Percentiles rank a stretch among this genome's conserved stretches.
Evolutionary conservation across 116 monocot genomes (phyloP).

Genomic region (Posidonia oceanica): DNA sequence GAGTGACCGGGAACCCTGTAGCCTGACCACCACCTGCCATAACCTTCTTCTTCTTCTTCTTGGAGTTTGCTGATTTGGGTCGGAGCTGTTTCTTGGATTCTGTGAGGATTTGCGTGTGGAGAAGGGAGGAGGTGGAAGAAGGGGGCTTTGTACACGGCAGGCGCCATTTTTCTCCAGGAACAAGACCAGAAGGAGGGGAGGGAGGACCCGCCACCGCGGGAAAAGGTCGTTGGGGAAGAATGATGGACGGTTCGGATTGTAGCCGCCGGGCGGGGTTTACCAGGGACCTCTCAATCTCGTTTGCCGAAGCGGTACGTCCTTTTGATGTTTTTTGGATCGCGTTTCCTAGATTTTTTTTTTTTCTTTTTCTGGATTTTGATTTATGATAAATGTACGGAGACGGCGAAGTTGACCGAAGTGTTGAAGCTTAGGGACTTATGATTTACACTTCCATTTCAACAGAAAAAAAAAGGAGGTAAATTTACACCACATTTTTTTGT

Average conservation of each 20-base stretch:
- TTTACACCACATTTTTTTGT: too few species aligned
- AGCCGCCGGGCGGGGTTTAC: neutral
- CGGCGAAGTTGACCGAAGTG: too few species aligned
- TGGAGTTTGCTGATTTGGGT: neutral
- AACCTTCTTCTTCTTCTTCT: neutral
- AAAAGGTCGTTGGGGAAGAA: neutral
- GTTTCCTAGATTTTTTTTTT: too few species aligned
- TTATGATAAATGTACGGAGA: too few species aligned
- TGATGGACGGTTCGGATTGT: constrained; percentile 7
- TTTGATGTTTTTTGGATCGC: too few species aligned
- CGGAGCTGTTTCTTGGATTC: neutral
- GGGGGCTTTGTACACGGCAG: neutral
- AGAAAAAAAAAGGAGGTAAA: too few species aligned
- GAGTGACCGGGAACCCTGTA: constrained; percentile 4
- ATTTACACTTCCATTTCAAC: too few species aligned
- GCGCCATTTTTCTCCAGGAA: constrained; percentile 1
- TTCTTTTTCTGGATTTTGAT: too few species aligned
- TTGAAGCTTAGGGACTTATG: too few species aligned
- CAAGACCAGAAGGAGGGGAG: neutral
- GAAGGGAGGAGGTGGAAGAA: neutral
- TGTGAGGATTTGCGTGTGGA: neutral
- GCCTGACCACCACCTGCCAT: constrained; percentile 6
- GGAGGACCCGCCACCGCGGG: neutral
- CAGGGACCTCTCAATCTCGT: too few species aligned
- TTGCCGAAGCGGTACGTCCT: too few species aligned